Conservation (phyloP, 164 flowering plant species). For the Vitis rupestris region DNA sequence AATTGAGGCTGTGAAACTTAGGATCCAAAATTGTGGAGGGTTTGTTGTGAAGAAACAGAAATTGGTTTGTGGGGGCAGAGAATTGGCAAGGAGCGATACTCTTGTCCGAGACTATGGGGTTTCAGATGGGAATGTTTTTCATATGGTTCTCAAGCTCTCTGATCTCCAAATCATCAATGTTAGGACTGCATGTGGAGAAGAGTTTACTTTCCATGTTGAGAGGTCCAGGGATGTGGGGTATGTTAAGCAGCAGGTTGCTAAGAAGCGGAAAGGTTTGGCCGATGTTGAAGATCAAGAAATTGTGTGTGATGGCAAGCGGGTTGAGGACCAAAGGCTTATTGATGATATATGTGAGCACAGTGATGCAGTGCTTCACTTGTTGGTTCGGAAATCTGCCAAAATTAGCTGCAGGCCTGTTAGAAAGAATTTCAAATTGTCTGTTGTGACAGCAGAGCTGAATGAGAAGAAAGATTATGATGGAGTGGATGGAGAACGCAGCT, state of each 20-base stretch:
- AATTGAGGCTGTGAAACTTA: slow-evolving; percentile 55
- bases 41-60: slow-evolving; percentile 51
- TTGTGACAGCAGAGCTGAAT: slow-evolving; percentile 36
- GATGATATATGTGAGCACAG: slow-evolving; percentile 42
- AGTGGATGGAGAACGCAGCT: slow-evolving; percentile 7
- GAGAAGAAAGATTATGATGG: slow-evolving; percentile 19
- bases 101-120: slow-evolving; percentile 57
- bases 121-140: slow-evolving; percentile 53
- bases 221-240: slow-evolving; percentile 49
- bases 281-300: slow-evolving; percentile 50
- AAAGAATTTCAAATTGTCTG: slow-evolving; percentile 54
- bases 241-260: slow-evolving; percentile 51
- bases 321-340: slow-evolving; percentile 52
- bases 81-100: slow-evolving; percentile 47
- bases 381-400: slow-evolving; percentile 50
- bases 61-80: slow-evolving; percentile 59
- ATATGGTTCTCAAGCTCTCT: slow-evolving; percentile 50
- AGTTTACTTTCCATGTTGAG: slow-evolving; percentile 46
- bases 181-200: slow-evolving; percentile 47
- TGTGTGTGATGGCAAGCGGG: slow-evolving; percentile 43
- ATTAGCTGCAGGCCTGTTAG: slow-evolving; percentile 42
- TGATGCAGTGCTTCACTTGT: slow-evolving; percentile 55
- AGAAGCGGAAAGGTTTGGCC: slow-evolving; percentile 26
- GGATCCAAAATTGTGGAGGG: slow-evolving; percentile 48
- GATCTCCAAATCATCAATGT: slow-evolving; percentile 57